Base-by-base conservation (phyloP, 1,139 yeast species). In the Magnusiomyces paraingens region DNA sequence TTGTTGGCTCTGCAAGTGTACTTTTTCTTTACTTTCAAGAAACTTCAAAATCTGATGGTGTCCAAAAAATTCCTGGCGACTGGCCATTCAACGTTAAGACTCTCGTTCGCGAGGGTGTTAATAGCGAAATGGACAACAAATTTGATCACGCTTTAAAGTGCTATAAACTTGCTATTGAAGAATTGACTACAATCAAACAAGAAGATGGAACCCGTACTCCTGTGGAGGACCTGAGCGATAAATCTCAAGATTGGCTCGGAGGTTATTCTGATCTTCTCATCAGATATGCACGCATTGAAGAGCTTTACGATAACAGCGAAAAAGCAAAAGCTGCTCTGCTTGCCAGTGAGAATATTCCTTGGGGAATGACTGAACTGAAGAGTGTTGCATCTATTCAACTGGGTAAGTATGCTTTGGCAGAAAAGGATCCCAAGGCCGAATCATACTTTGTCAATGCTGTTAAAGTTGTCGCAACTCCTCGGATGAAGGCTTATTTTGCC, bases 381-480 rank as follows among this genome's bases (percentile, higher is more conserved):
- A 61, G 68, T 57, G 52, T 62, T 57, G 66, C 68, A 38, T 58
- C 64, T 5, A 57, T 63, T 52, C 64, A 63, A 61, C 61, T 65
- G 50, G 58, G 65, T 57, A 50, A 62, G 61, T 49, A 62, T 55
- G 55, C 55, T 57, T 32, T 58, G 52, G 65, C 61, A 6, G 61
- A 61, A 3, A 61, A 65, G 0, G 64, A 66, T 45, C 51, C 60
- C 2, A 57, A 61, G 1, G 74, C 75, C 42, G 72, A 74, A 35
- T 49, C 57, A 2, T 74, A 75, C 52, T 66, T 78, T 49, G 61
- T 71, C 46, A 69, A 80, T 49, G 71, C 81, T 1, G 64, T 80
- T 15, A 36, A 41, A 15, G 50, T 46, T n/a, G 58, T 52, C 8
- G 55, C 53, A 8, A 40, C 40, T 2, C 36, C 45, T 21, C 11